Conservation (phyloP, 2,329 filamentous ascomycete genomes). For the Trichothecium roseum region DNA sequence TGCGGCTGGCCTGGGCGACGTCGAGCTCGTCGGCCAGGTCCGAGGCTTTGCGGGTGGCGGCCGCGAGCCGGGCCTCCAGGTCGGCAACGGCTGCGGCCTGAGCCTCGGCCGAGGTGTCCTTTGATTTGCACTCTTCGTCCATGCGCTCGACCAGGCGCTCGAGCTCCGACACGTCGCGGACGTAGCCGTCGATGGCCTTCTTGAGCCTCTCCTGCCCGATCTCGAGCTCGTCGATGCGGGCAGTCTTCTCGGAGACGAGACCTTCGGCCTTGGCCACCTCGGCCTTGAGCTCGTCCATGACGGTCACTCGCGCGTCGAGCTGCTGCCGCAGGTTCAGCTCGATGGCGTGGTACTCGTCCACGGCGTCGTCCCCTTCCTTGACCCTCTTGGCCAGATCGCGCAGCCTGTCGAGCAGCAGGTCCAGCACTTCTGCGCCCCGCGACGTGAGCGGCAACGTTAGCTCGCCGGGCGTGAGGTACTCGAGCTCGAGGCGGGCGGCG, state of each 20-base stretch:
- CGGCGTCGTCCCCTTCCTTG: conserved; percentile 38
- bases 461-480: conserved; percentile 52
- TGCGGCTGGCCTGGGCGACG: conserved; percentile 22
- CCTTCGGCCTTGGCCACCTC: conserved; percentile 26
- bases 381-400: conserved; percentile 35
- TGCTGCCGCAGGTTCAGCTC: conserved; percentile 47
- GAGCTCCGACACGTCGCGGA: conserved; percentile 41
- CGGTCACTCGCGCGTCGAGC: conserved; percentile 39
- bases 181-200: conserved; percentile 40
- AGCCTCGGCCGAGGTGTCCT: conserved; percentile 11
- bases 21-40: conserved; percentile 28
- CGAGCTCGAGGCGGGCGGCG: conserved; percentile 47
- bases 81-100: conserved; percentile 23
- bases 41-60: conserved; percentile 26
- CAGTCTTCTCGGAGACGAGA: conserved; percentile 25
- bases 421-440: conserved; percentile 44
- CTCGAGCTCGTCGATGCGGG: conserved; percentile 35
- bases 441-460: conserved; percentile 39
- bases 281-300: conserved; percentile 35
- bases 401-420: conserved; percentile 40
- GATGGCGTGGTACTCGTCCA: conserved; percentile 50
- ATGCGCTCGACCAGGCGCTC: conserved; percentile 39
- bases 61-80: conserved; percentile 33
- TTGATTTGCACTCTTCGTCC: conserved; percentile 25
- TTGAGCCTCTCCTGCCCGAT: conserved; percentile 38